Evolutionary conservation across 176 grass and related monocot genomes (phyloP).

Genomic region (Musa acuminata): DNA sequence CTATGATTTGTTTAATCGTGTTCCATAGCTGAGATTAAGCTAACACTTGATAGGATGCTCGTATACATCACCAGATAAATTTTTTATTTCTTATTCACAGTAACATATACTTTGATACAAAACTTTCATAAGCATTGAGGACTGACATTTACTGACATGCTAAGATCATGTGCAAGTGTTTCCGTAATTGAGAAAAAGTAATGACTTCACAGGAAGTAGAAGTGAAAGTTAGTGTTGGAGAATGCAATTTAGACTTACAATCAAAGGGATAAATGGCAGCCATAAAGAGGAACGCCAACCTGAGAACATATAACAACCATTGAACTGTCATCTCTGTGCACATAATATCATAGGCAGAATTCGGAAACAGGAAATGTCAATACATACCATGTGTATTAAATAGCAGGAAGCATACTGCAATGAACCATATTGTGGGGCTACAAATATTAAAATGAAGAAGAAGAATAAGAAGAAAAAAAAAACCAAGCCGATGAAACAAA

Average conservation of each 20-base stretch:
- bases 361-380: not conserved
- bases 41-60: too few species aligned
- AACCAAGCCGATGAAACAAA: not conserved
- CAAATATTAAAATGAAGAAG: not conserved
- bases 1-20: too few species aligned
- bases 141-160: too few species aligned
- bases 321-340: not conserved
- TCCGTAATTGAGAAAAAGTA: too few species aligned
- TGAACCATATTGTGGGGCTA: slow-evolving; percentile 11
- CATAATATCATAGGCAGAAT: not conserved
- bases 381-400: slow-evolving; percentile 16
- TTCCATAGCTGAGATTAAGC: too few species aligned
- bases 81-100: too few species aligned
- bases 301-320: not conserved
- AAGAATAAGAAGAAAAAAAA: not conserved
- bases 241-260: not conserved
- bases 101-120: too few species aligned
- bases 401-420: slow-evolving; percentile 10
- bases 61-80: too few species aligned
- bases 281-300: slow-evolving; percentile 9
- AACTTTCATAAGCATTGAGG: too few species aligned
- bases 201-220: not conserved
- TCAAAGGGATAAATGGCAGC: slow-evolving; percentile 14
- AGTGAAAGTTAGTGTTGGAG: not conserved
- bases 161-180: too few species aligned